Conservation (phyloP, 495 filamentous ascomycete species). For the Choiromyces venosus region DNA sequence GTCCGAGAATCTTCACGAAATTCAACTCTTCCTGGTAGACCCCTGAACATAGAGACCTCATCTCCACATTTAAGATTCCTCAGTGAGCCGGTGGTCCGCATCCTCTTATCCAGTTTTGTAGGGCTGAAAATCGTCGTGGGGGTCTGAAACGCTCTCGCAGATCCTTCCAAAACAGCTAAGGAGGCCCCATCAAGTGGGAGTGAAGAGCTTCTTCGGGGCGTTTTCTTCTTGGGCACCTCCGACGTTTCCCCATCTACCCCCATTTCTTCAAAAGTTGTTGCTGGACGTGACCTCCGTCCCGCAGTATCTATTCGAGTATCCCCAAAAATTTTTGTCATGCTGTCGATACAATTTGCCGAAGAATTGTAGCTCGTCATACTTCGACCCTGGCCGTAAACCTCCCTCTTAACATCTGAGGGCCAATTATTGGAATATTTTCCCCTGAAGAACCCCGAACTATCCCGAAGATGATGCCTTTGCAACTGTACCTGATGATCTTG, state of each 20-base stretch:
- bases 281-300: constrained; percentile 2
- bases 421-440: neutral
- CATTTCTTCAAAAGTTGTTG: constrained; percentile 17
- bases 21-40: neutral
- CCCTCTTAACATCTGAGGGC: neutral
- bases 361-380: neutral
- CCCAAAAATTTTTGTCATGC: neutral
- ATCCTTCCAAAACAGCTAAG: neutral
- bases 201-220: neutral
- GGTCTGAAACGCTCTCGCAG: neutral
- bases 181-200: neutral
- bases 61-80: neutral
- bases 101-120: neutral
- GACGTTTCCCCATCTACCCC: constrained; percentile 3
- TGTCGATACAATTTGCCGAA: neutral
- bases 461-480: constrained; percentile 5
- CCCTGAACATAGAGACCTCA: neutral
- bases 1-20: neutral
- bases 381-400: neutral
- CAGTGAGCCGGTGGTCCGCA: neutral
- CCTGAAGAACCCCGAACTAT: neutral
- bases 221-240: neutral
- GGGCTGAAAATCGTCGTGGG: neutral
- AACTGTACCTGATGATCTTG: constrained; percentile 13
- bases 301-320: neutral